Evolutionary conservation across 805 yeast species (phyloP), one percentile per base, ranked within the genome.

Genomic region (Barnettozyma salicaria): DNA sequence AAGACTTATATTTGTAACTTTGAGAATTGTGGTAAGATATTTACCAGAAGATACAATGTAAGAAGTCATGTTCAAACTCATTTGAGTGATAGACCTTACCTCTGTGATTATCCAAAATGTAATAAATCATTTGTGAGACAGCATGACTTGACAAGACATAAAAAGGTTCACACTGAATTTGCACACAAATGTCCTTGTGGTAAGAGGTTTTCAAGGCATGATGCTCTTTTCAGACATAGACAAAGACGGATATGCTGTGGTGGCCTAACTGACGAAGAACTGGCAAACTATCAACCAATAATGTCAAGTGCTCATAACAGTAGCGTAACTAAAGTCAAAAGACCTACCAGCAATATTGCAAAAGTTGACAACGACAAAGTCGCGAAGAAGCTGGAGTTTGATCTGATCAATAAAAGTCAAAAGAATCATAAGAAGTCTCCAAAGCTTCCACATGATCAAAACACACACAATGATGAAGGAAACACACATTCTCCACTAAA

Each of bases 41-140:
- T 92, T 61, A 78, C 88, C 7, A 70, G 98, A 53, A 70, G 96
- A 32, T 94, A 94, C 60, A 92, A 92, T 53, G 86, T 87, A 10
- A 68, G 97, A 44, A 86, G 96, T 0, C 99, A 92, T 59, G 89
- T 92, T 39, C 98, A 92, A 58, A 92, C 98, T 1, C 99, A 92
- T 66, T 63, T 92, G 34, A 80, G 90, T 56, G 98, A 94, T 58
- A 68, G 97, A 45, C 99, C 99, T 1, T 90, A 86, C 60, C 65
- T 71, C 0, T 92, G 99, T 63, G 68, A 66, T 27, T 48, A 44
- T 30, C 65, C 66, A 4, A 68, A 68, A 29, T 92, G 99, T 60
- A 72, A 75, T 4, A 85, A 89, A 49, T 74, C 85, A 26, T 92
- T 92, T 64, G 99, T 92, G 18, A 72, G 99, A 44, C 96, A 90